phyloP scores from a whole-genome alignment of 371 early-diverging fungal species.

The Amoeboaphelidium protococcarum region DNA sequence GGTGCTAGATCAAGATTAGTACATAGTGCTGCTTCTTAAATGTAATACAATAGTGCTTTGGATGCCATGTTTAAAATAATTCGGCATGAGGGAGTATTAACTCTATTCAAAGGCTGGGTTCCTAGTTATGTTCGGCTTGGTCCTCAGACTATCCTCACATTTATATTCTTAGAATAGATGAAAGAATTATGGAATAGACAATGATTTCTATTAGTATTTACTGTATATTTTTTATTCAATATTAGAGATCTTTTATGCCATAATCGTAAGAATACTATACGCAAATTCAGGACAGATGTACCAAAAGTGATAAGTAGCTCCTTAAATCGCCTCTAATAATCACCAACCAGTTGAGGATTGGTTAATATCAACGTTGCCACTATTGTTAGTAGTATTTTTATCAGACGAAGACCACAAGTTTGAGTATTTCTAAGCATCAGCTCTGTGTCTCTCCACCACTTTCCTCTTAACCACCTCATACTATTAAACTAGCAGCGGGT shows the following conservation, averaged over 20 bases:
- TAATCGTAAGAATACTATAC: neutral
- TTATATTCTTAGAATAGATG: slow-evolving; percentile 51
- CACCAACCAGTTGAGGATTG: neutral
- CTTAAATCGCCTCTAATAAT: neutral
- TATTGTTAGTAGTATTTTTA: too few relatives aligned
- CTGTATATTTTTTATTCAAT: neutral
- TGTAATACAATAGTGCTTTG: slow-evolving; percentile 11
- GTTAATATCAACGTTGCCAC: neutral
- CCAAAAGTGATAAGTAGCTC: neutral
- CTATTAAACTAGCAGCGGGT: too few relatives aligned
- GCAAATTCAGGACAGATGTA: neutral
- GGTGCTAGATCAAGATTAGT: neutral
- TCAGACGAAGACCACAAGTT: too few relatives aligned
- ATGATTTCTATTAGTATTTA: neutral
- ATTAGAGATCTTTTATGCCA: neutral
- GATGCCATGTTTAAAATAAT: slow-evolving; percentile 28
- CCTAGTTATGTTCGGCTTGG: slow-evolving; percentile 50
- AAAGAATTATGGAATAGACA: slow-evolving; percentile 11
- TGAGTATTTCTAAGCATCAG: too few relatives aligned
- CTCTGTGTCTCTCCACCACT: too few relatives aligned
- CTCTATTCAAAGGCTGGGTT: slow-evolving; percentile 68
- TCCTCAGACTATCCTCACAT: slow-evolving; percentile 64
- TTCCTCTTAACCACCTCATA: too few relatives aligned
- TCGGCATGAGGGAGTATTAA: slow-evolving; percentile 36
- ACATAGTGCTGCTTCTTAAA: neutral